phyloP scores from a whole-genome alignment of 108 stramenopile species.

The Cyclotella baltica region DNA sequence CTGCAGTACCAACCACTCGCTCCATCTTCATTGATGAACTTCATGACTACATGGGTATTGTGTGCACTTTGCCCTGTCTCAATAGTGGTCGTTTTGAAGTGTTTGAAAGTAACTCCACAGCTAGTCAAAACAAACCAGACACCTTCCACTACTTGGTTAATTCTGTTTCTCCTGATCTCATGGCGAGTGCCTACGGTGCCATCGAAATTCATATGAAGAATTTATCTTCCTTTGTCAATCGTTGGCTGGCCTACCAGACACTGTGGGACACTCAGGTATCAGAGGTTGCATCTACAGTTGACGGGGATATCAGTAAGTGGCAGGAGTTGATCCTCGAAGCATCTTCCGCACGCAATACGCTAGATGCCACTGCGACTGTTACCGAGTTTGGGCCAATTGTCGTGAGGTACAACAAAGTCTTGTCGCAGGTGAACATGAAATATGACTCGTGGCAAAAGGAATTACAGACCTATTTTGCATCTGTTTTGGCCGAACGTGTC shows the following conservation, averaged over 20 bases:
- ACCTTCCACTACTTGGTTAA: constrained; percentile 68
- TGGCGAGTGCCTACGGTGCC: constrained; percentile 71
- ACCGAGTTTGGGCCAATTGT: constrained; percentile 88
- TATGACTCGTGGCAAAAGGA: constrained; percentile 99
- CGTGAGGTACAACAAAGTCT: constrained; percentile 92
- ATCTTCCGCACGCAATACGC: constrained; percentile 80
- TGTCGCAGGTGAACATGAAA: constrained; percentile 93
- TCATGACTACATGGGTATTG: constrained; percentile 84
- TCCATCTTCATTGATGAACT: constrained; percentile 79
- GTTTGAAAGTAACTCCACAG: constrained; percentile 62
- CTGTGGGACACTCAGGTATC: constrained; percentile 94
- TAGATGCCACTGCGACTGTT: constrained; percentile 84
- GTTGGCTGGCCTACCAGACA: constrained; percentile 96
- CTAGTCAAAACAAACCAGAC: constrained; percentile 22
- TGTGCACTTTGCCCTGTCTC: constrained; percentile 84
- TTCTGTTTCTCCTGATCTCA: constrained; percentile 52
- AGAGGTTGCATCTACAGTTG: constrained; percentile 82
- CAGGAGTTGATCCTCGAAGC: constrained; percentile 85
- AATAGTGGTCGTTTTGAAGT: constrained; percentile 91
- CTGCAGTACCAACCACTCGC: constrained; percentile 73
- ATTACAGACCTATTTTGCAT: constrained; percentile 89
- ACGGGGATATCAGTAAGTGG: constrained; percentile 91
- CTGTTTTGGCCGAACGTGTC: constrained; percentile 74
- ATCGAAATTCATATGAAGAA: constrained; percentile 78
- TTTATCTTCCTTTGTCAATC: constrained; percentile 74